These are phyloP conservation scores for Calycina herbarum DNA, from an alignment of 2,329 filamentous ascomycete genomes.

Conservation along the genomic window DNA sequence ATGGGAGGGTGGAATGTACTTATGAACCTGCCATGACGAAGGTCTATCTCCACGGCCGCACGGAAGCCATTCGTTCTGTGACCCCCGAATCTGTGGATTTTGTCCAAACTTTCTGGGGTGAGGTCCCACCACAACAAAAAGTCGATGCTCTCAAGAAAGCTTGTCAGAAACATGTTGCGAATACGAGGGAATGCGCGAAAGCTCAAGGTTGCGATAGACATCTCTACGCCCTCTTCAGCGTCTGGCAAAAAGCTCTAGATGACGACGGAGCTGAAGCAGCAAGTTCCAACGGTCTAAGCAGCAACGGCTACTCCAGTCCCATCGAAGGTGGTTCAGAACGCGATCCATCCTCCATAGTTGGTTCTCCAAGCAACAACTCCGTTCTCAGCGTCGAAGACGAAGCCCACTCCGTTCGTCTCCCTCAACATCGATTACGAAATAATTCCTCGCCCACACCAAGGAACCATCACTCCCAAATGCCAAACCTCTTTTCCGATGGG, in stretches of 20 bases:
- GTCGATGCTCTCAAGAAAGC: slow-evolving; percentile 82
- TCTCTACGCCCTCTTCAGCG: slow-evolving; percentile 87
- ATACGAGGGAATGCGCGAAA: slow-evolving; percentile 83
- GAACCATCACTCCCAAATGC: slow-evolving; percentile 56
- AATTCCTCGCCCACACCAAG: slow-evolving; percentile 55
- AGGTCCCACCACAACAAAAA: slow-evolving; percentile 79
- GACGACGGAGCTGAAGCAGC: slow-evolving; percentile 59
- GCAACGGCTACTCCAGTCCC: slow-evolving; percentile 62
- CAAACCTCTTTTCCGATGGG: slow-evolving; percentile 78
- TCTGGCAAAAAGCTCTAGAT: slow-evolving; percentile 90
- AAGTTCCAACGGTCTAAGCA: slow-evolving; percentile 51
- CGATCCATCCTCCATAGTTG: slow-evolving; percentile 47
- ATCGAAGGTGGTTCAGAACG: slow-evolving; percentile 49
- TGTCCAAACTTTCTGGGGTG: slow-evolving; percentile 91
- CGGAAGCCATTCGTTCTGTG: slow-evolving; percentile 87
- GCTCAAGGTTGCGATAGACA: slow-evolving; percentile 91
- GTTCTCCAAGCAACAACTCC: slow-evolving; percentile 56
- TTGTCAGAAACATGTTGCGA: slow-evolving; percentile 76
- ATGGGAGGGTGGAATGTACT: slow-evolving; percentile 88
- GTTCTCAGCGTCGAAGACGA: slow-evolving; percentile 45
- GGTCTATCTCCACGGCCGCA: slow-evolving; percentile 86
- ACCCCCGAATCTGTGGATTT: slow-evolving; percentile 83
- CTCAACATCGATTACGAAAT: slow-evolving; percentile 43
- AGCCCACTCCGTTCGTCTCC: slow-evolving; percentile 37
- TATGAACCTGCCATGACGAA: slow-evolving; percentile 99